Evolutionary conservation across 768 basidiomycete genomes (phyloP).

Genomic region (Macrolepiota albuminosa): DNA sequence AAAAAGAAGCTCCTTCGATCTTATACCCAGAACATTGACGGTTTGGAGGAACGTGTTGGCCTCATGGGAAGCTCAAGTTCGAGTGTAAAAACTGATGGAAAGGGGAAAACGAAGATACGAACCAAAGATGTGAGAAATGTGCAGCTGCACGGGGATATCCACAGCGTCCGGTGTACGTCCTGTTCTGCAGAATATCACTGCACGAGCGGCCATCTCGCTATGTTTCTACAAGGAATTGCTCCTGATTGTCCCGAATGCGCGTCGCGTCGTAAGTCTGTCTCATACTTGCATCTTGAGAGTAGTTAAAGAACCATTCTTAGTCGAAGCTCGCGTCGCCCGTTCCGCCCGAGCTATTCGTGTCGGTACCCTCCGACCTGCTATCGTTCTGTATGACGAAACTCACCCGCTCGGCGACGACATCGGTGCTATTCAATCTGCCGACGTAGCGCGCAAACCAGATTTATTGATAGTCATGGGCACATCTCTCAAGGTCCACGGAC

Average conservation of each 20-base stretch:
- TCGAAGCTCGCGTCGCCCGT: slow-evolving; percentile 74
- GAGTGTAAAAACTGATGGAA: slow-evolving; percentile 44
- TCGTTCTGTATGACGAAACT: slow-evolving; percentile 93
- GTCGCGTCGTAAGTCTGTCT: slow-evolving; percentile 61
- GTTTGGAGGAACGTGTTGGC: slow-evolving; percentile 79
- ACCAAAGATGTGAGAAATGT: slow-evolving; percentile 79
- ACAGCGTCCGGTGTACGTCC: slow-evolving; percentile 80
- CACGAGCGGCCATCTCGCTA: slow-evolving; percentile 50
- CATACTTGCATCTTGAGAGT: not conserved
- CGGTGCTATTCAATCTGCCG: slow-evolving; percentile 70
- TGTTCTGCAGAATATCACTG: slow-evolving; percentile 82
- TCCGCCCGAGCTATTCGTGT: slow-evolving; percentile 74
- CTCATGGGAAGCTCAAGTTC: slow-evolving; percentile 63
- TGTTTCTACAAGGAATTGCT: slow-evolving; percentile 66
- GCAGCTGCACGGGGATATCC: slow-evolving; percentile 92
- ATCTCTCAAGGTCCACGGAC: slow-evolving; percentile 91
- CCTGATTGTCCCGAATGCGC: slow-evolving; percentile 87
- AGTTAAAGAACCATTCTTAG: slow-evolving; percentile 29
- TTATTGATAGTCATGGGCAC: slow-evolving; percentile 97
- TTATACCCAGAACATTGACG: slow-evolving; percentile 99
- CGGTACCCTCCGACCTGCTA: slow-evolving; percentile 87
- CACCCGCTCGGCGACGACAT: slow-evolving; percentile 94
- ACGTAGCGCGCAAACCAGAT: slow-evolving; percentile 79
- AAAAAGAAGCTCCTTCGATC: slow-evolving; percentile 84
- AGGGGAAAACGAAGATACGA: slow-evolving; percentile 65